Percentiles rank a stretch among this genome's conserved stretches.
phyloP scores from a whole-genome alignment of 2,329 filamentous ascomycete genomes.

The Pseudogymnoascus sp. region DNA sequence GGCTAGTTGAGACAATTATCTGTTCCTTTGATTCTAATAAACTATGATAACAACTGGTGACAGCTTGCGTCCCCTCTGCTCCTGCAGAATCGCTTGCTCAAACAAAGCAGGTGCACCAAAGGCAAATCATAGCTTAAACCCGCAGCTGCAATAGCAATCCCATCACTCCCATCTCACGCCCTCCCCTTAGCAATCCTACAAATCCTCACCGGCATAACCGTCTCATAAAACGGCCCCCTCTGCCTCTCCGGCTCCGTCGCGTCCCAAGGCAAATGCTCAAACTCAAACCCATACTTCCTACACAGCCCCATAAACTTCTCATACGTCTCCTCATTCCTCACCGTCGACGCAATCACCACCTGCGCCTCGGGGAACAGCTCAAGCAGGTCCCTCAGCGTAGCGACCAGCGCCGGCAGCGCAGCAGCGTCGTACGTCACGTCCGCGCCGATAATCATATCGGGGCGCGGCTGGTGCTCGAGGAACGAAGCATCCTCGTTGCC shows the following conservation, averaged over 20 bases:
- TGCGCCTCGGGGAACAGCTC: conserved; percentile 45
- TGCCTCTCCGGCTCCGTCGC: conserved; percentile 37
- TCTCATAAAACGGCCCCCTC: conserved; percentile 56
- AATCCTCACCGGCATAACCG: conserved; percentile 51
- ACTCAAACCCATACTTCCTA: conserved; percentile 29
- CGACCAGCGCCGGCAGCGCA: conserved; percentile 54
- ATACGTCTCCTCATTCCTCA: conserved; percentile 64
- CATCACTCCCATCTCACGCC: background rate
- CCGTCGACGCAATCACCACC: conserved; percentile 61
- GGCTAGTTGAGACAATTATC: background rate
- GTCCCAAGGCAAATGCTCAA: conserved; percentile 37
- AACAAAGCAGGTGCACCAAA: background rate
- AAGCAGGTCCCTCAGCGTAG: conserved; percentile 56
- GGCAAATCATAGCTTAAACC: background rate
- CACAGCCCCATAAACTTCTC: conserved; percentile 54
- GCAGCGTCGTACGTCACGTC: conserved; percentile 69
- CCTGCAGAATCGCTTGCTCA: background rate
- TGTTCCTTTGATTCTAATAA: background rate
- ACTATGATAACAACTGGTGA: background rate
- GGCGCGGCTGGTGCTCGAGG: conserved; percentile 33
- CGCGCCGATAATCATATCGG: conserved; percentile 62
- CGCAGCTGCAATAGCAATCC: background rate
- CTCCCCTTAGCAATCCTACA: conserved; percentile 32
- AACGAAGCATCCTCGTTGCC: conserved; percentile 28
- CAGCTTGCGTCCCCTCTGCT: background rate